These are phyloP conservation scores for Pulveroboletus sp. DNA, from an alignment of 768 basidiomycete genomes.

Conservation along the genomic window DNA sequence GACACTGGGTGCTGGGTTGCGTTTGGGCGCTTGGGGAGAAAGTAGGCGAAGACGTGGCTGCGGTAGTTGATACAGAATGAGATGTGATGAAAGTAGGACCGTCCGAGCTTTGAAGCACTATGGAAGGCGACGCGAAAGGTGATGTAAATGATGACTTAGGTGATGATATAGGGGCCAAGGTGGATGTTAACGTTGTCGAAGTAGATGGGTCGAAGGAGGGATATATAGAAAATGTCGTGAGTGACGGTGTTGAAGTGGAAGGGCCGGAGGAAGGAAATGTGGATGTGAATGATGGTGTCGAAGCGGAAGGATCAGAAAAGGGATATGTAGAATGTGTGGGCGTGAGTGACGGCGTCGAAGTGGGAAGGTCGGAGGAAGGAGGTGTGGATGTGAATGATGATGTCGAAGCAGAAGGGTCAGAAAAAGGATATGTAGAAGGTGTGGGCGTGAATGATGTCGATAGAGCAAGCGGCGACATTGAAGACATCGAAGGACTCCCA, in stretches of 20 bases:
- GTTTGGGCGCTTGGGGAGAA: constrained; percentile 13
- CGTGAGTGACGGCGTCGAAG: neutral
- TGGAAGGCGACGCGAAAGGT: neutral
- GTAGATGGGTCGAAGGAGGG: neutral
- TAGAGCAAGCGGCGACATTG: neutral
- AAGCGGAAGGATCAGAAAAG: neutral
- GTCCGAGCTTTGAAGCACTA: neutral
- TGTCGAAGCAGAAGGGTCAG: neutral
- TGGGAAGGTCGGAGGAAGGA: too few species aligned
- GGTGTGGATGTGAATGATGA: neutral
- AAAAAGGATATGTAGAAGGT: neutral
- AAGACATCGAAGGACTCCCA: neutral
- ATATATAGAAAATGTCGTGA: neutral
- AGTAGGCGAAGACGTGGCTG: neutral
- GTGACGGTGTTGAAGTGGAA: too few species aligned
- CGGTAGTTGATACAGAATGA: neutral
- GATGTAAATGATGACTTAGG: neutral
- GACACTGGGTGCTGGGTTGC: constrained; percentile 24
- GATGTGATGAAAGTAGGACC: neutral
- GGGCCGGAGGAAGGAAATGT: too few species aligned
- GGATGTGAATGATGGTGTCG: neutral
- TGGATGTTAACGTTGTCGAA: neutral
- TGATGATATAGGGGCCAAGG: neutral
- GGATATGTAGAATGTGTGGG: neutral
- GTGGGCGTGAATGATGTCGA: neutral